These are phyloP conservation scores for Ophiostoma novo-ulmi DNA, from an alignment of 2,329 filamentous ascomycete genomes.

Conservation along the genomic window DNA sequence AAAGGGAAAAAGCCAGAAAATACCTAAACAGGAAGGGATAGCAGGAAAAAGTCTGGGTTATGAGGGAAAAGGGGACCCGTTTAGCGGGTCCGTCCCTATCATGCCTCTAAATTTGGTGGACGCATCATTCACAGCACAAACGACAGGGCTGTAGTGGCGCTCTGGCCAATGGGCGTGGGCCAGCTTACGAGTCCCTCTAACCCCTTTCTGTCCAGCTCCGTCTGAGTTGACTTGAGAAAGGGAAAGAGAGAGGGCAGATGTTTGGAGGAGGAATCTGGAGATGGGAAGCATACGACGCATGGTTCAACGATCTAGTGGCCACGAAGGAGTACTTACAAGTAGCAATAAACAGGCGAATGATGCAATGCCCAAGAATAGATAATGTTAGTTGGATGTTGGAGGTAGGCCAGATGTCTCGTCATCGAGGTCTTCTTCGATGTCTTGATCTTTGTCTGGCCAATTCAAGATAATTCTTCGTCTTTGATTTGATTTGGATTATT, in stretches of 20 bases:
- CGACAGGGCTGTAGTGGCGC: conserved; percentile 12
- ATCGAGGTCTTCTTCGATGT: background rate
- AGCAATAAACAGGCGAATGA: background rate
- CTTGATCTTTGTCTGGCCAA: background rate
- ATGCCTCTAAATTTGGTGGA: background rate
- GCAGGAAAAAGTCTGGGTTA: background rate
- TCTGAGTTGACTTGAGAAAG: background rate
- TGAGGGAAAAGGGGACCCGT: background rate
- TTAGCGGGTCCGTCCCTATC: background rate
- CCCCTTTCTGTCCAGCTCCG: conserved; percentile 21
- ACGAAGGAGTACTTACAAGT: background rate
- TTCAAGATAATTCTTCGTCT: background rate
- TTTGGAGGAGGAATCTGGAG: background rate
- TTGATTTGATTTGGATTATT: background rate
- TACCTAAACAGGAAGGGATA: background rate
- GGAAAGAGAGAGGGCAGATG: background rate
- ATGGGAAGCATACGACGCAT: conserved; percentile 6
- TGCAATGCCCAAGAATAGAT: background rate
- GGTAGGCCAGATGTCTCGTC: background rate
- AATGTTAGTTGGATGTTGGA: background rate
- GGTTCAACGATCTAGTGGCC: background rate
- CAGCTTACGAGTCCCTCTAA: conserved; percentile 36
- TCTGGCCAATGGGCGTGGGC: conserved; percentile 32
- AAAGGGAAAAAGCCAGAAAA: background rate
- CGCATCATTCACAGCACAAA: conserved; percentile 14